phyloP scores from a whole-genome alignment of 23 red algal species.

The Cyanidium caldarium region DNA sequence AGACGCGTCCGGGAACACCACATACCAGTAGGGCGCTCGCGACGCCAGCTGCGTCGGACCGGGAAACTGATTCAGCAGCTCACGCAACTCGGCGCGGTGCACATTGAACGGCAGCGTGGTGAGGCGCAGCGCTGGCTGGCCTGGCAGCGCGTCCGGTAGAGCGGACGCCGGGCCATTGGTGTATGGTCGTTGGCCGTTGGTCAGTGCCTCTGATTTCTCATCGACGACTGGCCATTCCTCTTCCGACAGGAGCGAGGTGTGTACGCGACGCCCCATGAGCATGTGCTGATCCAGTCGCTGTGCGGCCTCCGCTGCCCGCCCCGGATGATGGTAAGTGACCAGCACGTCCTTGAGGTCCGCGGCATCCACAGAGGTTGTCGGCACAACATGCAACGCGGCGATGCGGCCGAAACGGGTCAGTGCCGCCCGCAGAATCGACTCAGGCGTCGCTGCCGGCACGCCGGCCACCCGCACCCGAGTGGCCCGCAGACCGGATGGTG shows the following conservation, averaged over 20 bases:
- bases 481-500: no score
- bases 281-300: not conserved
- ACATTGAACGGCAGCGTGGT: conserved; percentile 1
- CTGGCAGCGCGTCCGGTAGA: no score
- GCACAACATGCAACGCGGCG: not conserved
- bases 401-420: not conserved
- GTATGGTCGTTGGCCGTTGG: no score
- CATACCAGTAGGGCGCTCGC: not conserved
- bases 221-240: no score
- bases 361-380: no score
- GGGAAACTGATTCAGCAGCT: not conserved
- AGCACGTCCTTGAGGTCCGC: not conserved
- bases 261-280: not conserved
- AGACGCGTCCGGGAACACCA: not conserved
- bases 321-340: not conserved
- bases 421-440: not conserved
- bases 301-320: not conserved
- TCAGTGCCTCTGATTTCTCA: no score
- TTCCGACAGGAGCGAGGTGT: no score
- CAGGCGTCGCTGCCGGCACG: not conserved
- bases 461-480: not conserved
- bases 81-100: not conserved
- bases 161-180: no score
- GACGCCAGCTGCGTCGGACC: not conserved
- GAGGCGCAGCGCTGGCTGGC: not conserved